Percentiles rank a stretch among this genome's conserved stretches.
Evolutionary conservation across 2,329 filamentous ascomycete genomes (phyloP).

Genomic region (Sporothrix pallida): DNA sequence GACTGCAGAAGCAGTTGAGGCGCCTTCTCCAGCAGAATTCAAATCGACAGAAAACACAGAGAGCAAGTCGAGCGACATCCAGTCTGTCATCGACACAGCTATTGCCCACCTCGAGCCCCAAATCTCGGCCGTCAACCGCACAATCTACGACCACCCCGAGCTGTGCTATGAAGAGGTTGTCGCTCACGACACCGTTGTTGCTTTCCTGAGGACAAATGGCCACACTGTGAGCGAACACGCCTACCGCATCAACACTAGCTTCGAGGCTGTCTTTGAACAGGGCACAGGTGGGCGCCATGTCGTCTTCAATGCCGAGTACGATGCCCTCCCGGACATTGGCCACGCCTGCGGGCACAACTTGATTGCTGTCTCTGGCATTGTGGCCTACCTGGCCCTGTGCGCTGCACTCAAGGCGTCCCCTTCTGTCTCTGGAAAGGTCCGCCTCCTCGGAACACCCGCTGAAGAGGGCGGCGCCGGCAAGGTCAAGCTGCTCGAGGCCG

Average conservation of each 20-base stretch:
- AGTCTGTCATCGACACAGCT: not conserved
- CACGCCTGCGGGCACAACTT: conserved; percentile 53
- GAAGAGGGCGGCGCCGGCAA: not conserved
- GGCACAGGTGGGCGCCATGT: conserved; percentile 33
- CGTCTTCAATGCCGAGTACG: conserved; percentile 40
- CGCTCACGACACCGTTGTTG: conserved; percentile 56
- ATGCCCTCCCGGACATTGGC: conserved; percentile 46
- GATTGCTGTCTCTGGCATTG: conserved; percentile 42
- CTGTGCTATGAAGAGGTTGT: conserved; percentile 55
- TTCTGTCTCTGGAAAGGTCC: not conserved
- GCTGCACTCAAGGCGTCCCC: not conserved
- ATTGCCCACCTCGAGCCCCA: not conserved
- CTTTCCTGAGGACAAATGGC: conserved; percentile 51
- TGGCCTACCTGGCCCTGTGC: not conserved
- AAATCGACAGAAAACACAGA: not conserved
- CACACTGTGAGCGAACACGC: conserved; percentile 54
- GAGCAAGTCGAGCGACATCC: not conserved
- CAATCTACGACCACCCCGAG: conserved; percentile 53
- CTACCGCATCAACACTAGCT: conserved; percentile 58
- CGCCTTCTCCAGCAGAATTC: not conserved
- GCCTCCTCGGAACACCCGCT: not conserved
- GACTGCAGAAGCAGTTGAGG: not conserved
- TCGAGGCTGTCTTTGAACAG: conserved; percentile 46
- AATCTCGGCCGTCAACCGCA: not conserved
- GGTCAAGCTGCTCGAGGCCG: not conserved